A percentile compares a stretch with the other conserved stretches of the same genome.
Conservation (phyloP, 805 yeast genomes). For the Spathaspora arborariae region DNA sequence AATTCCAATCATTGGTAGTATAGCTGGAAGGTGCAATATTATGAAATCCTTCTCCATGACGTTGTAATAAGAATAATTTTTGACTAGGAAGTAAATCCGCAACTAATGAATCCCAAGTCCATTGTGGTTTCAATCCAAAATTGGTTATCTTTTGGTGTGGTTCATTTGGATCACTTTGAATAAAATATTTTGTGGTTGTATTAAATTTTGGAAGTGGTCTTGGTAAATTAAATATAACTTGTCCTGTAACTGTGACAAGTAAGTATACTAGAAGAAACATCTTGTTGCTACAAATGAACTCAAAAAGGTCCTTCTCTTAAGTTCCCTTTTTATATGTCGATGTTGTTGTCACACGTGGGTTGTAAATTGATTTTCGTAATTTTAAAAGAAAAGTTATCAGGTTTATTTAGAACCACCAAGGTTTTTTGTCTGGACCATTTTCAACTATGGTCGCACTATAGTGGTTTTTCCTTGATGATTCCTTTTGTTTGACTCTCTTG, state of each 20-base stretch:
- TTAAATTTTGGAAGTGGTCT: slow-evolving; percentile 6
- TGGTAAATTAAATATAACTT: background rate
- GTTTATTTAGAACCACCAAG: background rate
- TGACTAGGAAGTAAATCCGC: slow-evolving; percentile 7
- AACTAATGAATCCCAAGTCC: slow-evolving; percentile 21
- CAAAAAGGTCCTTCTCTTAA: background rate
- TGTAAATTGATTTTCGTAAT: background rate
- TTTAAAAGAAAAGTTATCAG: background rate
- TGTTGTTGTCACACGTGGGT: background rate
- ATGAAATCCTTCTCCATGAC: slow-evolving; percentile 35
- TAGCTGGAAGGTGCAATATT: slow-evolving; percentile 18
- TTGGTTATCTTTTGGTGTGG: slow-evolving; percentile 1
- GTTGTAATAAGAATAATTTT: slow-evolving; percentile 25
- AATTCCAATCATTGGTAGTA: slow-evolving; percentile 19
- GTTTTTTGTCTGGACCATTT: background rate
- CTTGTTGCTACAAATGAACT: background rate
- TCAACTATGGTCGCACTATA: background rate
- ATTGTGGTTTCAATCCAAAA: slow-evolving; percentile 20
- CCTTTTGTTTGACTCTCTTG: background rate
- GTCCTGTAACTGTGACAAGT: background rate
- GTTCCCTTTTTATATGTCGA: background rate
- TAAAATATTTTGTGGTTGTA: slow-evolving; percentile 4
- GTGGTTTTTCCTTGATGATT: background rate
- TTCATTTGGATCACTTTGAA: slow-evolving; percentile 7
- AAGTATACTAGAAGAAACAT: background rate